Evolutionary conservation across 1,139 yeast genomes (phyloP), one percentile per base, ranked within the genome.

Genomic region (Yamadazyma dendronema): DNA sequence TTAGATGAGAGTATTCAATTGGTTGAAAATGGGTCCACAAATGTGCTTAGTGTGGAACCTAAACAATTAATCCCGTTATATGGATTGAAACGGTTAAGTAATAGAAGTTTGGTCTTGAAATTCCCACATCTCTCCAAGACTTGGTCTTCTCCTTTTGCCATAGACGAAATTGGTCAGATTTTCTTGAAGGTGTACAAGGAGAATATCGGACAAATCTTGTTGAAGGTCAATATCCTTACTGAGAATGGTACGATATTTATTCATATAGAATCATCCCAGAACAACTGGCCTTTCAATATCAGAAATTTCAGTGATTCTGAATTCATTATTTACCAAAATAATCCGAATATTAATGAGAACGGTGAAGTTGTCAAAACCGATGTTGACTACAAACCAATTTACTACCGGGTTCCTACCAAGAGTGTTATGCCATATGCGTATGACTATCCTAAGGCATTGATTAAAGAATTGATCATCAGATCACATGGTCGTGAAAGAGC

Each of bases 351-450:
- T 29, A 83, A 84, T 52, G 86, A 78, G 33, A 79, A 81, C 48
- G 95, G 92, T 7, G 86, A 79, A 41, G 67, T 69, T 31, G 64
- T 77, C 36, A 65, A 68, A 47, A 44, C 68, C 52, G 63, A 69
- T 40, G 67, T 62, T 5, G 67, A 66, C n/a, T 85, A 80, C 55
- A 81, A 80, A 46, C 94, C 94, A 3, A 72, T 88, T 17, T 80
- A 74, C 52, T 92, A 90, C 56, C 76, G 78, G 40, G 73, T 90
- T 17, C 97, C 97, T 0, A 81, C 95, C 1, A 81, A 79, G 56
- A 87, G 96, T 65, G 95, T 88, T 2, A 94, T 94, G 98, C 97
- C 97, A 0, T 94, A 92, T 59, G 89, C 98, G 0, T 94, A 96
- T 88, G 98, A 94, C 57, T 92, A 79, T 61, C 98, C 98, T 0